Evolutionary conservation across 768 basidiomycete species (phyloP).

Genomic region (Daedaleopsis sinensis): DNA sequence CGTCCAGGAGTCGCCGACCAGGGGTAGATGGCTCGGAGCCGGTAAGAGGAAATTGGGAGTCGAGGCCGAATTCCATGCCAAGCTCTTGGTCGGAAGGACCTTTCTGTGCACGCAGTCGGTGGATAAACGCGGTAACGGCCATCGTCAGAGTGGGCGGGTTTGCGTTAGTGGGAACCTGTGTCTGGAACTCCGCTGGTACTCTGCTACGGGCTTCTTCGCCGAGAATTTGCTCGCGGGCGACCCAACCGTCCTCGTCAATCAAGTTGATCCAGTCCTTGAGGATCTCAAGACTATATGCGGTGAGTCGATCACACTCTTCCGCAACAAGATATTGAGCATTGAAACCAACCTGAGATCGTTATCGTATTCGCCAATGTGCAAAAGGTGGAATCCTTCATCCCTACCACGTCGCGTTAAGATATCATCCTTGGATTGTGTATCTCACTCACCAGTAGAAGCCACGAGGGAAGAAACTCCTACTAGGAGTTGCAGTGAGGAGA

Average conservation of each 20-base stretch:
- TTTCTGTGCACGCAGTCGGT: slow-evolving; percentile 56
- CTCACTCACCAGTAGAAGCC: slow-evolving; percentile 88
- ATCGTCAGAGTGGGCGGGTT: slow-evolving; percentile 95
- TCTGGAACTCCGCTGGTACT: slow-evolving; percentile 87
- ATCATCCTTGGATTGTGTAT: not conserved
- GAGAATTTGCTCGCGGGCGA: slow-evolving; percentile 93
- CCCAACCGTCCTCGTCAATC: slow-evolving; percentile 95
- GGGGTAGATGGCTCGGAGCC: slow-evolving; percentile 8
- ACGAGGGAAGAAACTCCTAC: slow-evolving; percentile 94
- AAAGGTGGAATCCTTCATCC: slow-evolving; percentile 97
- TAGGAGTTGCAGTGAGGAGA: slow-evolving; percentile 90
- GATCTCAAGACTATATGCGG: slow-evolving; percentile 71
- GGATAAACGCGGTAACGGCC: slow-evolving; percentile 90
- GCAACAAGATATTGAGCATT: not conserved
- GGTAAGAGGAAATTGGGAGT: slow-evolving; percentile 53
- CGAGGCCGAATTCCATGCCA: slow-evolving; percentile 57
- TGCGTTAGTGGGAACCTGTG: slow-evolving; percentile 91
- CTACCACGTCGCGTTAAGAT: slow-evolving; percentile 39
- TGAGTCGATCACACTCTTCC: not conserved
- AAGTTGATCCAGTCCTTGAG: slow-evolving; percentile 87
- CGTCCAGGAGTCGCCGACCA: slow-evolving; percentile 50
- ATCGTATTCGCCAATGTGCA: slow-evolving; percentile 93
- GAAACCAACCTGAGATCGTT: slow-evolving; percentile 71
- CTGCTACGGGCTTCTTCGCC: slow-evolving; percentile 97
- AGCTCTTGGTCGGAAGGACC: slow-evolving; percentile 64